A percentile compares a stretch with the other conserved stretches of the same genome.
phyloP scores from a whole-genome alignment of 306 rosid genomes.

The Vigna radiata region DNA sequence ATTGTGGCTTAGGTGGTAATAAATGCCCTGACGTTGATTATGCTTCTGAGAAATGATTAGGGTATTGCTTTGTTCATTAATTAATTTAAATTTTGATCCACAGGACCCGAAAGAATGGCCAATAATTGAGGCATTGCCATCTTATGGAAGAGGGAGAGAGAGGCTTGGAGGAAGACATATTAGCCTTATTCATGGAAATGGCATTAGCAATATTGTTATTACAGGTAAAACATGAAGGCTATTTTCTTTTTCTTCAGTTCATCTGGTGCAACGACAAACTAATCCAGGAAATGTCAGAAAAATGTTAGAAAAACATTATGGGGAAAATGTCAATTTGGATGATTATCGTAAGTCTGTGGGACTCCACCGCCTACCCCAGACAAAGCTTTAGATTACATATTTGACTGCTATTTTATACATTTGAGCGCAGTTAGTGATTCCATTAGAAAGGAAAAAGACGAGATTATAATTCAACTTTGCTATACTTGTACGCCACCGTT shows the following conservation, averaged over 20 bases:
- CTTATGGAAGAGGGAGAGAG: constrained; percentile 98
- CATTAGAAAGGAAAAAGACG: constrained; percentile 15
- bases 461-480: constrained; percentile 12
- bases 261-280: constrained; percentile 16
- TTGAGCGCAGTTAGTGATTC: not conserved
- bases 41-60: constrained; percentile 26
- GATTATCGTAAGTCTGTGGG: not conserved
- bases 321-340: not conserved
- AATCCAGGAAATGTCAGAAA: not conserved
- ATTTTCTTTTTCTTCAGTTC: not conserved
- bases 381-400: constrained; percentile 22
- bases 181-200: constrained; percentile 95
- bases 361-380: constrained; percentile 11
- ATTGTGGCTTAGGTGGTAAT: constrained; percentile 6
- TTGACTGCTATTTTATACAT: not conserved
- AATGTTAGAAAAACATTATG: not conserved
- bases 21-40: not conserved
- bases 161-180: constrained; percentile 93
- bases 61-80: not conserved
- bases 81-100: constrained; percentile 8
- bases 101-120: constrained; percentile 93
- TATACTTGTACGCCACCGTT: not conserved
- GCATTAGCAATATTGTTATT: constrained; percentile 80
- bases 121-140: constrained; percentile 82
- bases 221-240: constrained; percentile 61